A percentile compares a stretch with the other conserved stretches of the same genome.
Conservation (phyloP, 1,139 yeast genomes). For the Yarrowia galli region DNA sequence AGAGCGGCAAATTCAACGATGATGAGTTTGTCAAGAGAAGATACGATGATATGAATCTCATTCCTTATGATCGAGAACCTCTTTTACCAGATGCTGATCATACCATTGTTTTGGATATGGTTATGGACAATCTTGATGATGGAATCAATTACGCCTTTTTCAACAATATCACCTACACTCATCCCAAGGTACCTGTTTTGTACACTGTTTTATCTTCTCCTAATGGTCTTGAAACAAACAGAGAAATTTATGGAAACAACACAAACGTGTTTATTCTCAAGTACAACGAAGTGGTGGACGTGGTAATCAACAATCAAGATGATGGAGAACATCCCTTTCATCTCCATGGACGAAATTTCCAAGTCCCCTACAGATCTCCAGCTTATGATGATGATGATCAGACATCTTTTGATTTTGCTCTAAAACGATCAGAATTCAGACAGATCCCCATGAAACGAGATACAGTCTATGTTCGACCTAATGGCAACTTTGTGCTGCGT, state of each 20-base stretch:
- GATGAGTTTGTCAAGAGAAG: conserved; percentile 49
- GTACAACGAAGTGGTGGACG: conserved; percentile 67
- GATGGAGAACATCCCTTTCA: conserved; percentile 90
- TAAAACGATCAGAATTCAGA: conserved; percentile 63
- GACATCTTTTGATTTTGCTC: conserved; percentile 57
- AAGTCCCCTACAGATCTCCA: conserved; percentile 64
- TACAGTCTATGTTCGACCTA: conserved; percentile 67
- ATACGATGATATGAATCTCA: conserved; percentile 66
- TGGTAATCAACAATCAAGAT: conserved; percentile 73
- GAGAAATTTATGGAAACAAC: conserved; percentile 75
- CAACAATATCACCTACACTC: conserved; percentile 77
- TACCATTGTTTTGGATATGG: conserved; percentile 67
- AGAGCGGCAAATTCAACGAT: conserved; percentile 43
- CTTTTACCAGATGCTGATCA: conserved; percentile 71
- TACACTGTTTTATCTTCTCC: conserved; percentile 73
- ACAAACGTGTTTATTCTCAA: conserved; percentile 76
- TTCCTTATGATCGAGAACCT: conserved; percentile 62
- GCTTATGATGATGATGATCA: conserved; percentile 57
- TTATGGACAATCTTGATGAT: conserved; percentile 78
- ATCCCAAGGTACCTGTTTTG: conserved; percentile 84
- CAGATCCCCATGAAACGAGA: conserved; percentile 71
- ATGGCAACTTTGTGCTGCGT: conserved; percentile 65
- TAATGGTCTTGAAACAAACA: conserved; percentile 63
- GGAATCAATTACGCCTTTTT: conserved; percentile 93
- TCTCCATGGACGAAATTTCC: conserved; percentile 82